Conservation (phyloP, 495 filamentous ascomycete genomes). For the Glutinoglossum americanum region DNA sequence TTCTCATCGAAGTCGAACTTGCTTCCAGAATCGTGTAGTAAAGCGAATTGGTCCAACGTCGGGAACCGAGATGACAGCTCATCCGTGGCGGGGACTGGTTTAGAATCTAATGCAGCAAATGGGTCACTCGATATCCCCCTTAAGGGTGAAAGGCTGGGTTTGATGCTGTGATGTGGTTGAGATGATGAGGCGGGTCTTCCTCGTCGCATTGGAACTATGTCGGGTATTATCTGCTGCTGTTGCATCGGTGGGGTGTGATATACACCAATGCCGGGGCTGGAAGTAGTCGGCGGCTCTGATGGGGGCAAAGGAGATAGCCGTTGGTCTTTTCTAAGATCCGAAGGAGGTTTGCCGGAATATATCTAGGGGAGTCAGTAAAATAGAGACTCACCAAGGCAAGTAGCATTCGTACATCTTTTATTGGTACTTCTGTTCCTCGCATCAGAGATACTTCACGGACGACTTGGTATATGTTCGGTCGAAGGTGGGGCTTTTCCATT, state of each 20-base stretch:
- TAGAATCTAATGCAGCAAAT: conserved; percentile 61
- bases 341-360: conserved; percentile 48
- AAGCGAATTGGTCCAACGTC: conserved; percentile 77
- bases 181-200: conserved; percentile 42
- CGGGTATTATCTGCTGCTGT: conserved; percentile 54
- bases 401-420: conserved; percentile 56
- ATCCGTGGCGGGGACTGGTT: conserved; percentile 33
- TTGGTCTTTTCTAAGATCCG: conserved; percentile 38
- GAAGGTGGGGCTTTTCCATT: conserved; percentile 54
- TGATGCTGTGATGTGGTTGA: conserved; percentile 22
- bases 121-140: conserved; percentile 58
- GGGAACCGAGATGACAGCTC: conserved; percentile 76
- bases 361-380: conserved; percentile 35
- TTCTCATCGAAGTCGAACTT: conserved; percentile 72
- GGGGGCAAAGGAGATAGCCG: conserved; percentile 40
- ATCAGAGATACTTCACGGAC: conserved; percentile 67
- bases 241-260: conserved; percentile 42
- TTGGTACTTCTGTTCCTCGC: conserved; percentile 72
- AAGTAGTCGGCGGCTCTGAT: conserved; percentile 23
- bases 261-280: conserved; percentile 47
- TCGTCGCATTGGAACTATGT: conserved; percentile 85
- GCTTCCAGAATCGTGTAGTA: conserved; percentile 64
- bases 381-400: neutral
- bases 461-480: conserved; percentile 89
- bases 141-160: conserved; percentile 54